Conservation (phyloP, 2,329 filamentous ascomycete species). For the Volutella citrinella region DNA sequence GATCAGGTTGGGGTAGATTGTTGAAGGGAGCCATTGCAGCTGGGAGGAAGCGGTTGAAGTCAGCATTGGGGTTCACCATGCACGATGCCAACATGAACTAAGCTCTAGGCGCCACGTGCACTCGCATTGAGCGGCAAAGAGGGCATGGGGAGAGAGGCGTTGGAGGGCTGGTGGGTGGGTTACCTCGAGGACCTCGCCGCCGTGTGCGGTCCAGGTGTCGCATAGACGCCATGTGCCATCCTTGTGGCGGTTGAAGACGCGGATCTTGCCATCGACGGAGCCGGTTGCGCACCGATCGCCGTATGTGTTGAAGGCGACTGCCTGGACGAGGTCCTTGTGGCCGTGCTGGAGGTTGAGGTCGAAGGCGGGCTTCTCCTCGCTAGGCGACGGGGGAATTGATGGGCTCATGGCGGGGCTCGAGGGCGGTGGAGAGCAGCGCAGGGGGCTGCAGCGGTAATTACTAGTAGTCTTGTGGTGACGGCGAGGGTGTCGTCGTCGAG, state of each 20-base stretch:
- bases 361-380: conserved; percentile 47
- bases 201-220: conserved; percentile 88
- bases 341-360: conserved; percentile 67
- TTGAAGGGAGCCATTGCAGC: conserved; percentile 92
- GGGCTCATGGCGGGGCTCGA: conserved; percentile 23
- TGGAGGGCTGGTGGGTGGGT: conserved; percentile 29
- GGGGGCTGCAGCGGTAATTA: not conserved
- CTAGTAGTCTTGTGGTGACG: no score
- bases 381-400: conserved; percentile 32
- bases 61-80: conserved; percentile 5
- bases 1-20: conserved; percentile 79
- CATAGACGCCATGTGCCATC: conserved; percentile 75
- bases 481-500: no score
- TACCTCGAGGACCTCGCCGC: conserved; percentile 86
- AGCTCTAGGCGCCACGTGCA: no score
- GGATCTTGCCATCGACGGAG: conserved; percentile 88
- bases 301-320: conserved; percentile 87
- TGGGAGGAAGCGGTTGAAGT: conserved; percentile 39
- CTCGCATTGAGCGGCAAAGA: no score
- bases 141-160: not conserved
- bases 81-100: no score
- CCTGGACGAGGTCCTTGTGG: conserved; percentile 77
- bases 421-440: not conserved
- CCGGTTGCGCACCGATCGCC: conserved; percentile 89
- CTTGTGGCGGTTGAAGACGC: conserved; percentile 82